Evolutionary conservation across 1,139 yeast genomes (phyloP).

Genomic region (Pichia sp.): DNA sequence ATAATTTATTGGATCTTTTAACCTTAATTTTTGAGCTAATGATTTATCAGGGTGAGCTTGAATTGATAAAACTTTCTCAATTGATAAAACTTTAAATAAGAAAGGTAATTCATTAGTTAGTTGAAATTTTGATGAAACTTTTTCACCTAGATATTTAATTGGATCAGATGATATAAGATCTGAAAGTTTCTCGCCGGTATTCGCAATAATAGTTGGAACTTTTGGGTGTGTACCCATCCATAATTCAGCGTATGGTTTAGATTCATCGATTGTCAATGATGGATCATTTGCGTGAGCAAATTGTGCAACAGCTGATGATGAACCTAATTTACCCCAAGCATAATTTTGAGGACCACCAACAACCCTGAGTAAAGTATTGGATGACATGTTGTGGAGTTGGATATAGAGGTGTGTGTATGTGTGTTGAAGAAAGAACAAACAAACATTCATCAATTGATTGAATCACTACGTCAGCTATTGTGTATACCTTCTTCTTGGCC

Average conservation of each 20-base stretch:
- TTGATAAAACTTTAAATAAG: constrained; percentile 86
- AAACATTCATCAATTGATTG: not conserved
- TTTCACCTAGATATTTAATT: constrained; percentile 46
- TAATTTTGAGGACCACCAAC: constrained; percentile 36
- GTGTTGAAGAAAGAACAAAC: not conserved
- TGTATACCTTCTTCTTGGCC: too few species aligned
- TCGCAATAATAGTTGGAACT: constrained; percentile 67
- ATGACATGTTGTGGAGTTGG: not conserved
- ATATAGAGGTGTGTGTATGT: not conserved
- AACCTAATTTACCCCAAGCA: constrained; percentile 84
- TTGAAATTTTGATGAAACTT: constrained; percentile 60
- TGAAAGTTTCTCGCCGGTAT: constrained; percentile 47
- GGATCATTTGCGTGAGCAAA: constrained; percentile 71
- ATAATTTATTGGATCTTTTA: constrained; percentile 81
- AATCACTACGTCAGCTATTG: too few species aligned
- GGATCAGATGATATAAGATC: constrained; percentile 60
- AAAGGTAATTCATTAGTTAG: constrained; percentile 73
- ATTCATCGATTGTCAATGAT: constrained; percentile 51
- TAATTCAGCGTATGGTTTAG: constrained; percentile 79
- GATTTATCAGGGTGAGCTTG: constrained; percentile 97
- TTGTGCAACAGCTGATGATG: constrained; percentile 78
- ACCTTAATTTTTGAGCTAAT: constrained; percentile 69
- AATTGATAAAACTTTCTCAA: constrained; percentile 84
- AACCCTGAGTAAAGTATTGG: constrained; percentile 20
- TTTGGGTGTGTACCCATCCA: constrained; percentile 99